phyloP scores from a whole-genome alignment of 345 rosid species.

The Raphanus sativus region DNA sequence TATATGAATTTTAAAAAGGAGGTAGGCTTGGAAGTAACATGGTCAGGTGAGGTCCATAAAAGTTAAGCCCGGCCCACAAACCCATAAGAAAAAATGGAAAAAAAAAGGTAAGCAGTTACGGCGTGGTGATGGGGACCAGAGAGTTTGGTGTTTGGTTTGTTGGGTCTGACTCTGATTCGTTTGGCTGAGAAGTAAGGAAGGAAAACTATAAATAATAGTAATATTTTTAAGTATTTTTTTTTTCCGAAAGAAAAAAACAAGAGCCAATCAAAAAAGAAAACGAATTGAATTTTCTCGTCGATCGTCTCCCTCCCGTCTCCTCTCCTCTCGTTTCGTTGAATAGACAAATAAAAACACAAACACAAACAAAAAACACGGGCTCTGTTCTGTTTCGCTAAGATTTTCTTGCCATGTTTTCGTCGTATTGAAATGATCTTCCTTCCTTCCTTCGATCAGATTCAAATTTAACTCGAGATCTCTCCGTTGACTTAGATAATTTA shows the following conservation, averaged over 20 bases:
- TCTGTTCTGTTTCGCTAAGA: constrained; percentile 15
- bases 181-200: constrained; percentile 18
- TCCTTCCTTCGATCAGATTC: not conserved
- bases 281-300: not conserved
- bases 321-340: constrained; percentile 3
- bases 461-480: not conserved
- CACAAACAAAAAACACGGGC: not conserved
- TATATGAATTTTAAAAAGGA: not conserved
- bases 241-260: not conserved
- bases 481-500: constrained; percentile 1
- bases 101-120: not conserved
- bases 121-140: constrained; percentile 25
- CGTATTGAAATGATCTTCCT: not conserved
- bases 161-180: constrained; percentile 19
- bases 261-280: constrained; percentile 23
- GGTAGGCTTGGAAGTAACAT: constrained; percentile 8
- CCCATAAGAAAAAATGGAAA: not conserved
- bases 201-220: not conserved
- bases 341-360: constrained; percentile 8
- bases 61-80: not conserved
- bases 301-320: not conserved
- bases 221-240: not conserved
- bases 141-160: constrained; percentile 36
- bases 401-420: constrained; percentile 9
- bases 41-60: constrained; percentile 9